Evolutionary conservation across 371 early-diverging fungal genomes (phyloP), one percentile per base, ranked within the genome.

Genomic region (Rozella allomycis): DNA sequence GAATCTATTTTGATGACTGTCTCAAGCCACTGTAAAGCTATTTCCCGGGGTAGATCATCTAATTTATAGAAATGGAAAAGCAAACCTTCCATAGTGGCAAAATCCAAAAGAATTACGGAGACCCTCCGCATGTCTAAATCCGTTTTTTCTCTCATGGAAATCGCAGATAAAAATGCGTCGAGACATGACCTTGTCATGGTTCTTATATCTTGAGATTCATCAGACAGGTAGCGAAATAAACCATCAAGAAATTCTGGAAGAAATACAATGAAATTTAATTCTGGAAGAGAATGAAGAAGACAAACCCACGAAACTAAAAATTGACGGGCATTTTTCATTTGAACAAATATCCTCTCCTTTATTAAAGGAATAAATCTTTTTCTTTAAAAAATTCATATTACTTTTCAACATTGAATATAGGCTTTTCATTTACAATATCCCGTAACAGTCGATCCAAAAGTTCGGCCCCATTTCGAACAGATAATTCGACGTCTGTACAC

Each of bases 231-330:
- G 6, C 57, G 50, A 21, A 90, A 50, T 17, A 88, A 54, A 0
- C 84, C 84, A 41, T 80, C 83, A 31, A 90, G 50, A 38, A 86
- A 88, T 28, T 73, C 72, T 2, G 86, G 87, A 4, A 90, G 47
- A 43, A 70, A 78, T 0, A 64, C 62, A 2, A 88, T 70, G 22
- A 90, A 50, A 39, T 87, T 87, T 7, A 88, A 49, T 23, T 83
- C 85, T 0, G 88, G 91, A 6, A 88, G 70, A 0, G 79, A 71
- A 41, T 82, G 77, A 21, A 90, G 49, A 0, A 83, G 72, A 7
- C 66, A 55, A 32, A 90, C 73, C 91, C 91, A 90, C 25, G 74
- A 71, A 7, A 90, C 78, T 12, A 90, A 58, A 43, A 80, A 90
- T 33, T 72, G 71, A n/a, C 91, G 61, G 4, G 80, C 72, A 27